phyloP scores from a whole-genome alignment of 1,284 basidiomycete genomes.

The Melampsora larici-populina region DNA sequence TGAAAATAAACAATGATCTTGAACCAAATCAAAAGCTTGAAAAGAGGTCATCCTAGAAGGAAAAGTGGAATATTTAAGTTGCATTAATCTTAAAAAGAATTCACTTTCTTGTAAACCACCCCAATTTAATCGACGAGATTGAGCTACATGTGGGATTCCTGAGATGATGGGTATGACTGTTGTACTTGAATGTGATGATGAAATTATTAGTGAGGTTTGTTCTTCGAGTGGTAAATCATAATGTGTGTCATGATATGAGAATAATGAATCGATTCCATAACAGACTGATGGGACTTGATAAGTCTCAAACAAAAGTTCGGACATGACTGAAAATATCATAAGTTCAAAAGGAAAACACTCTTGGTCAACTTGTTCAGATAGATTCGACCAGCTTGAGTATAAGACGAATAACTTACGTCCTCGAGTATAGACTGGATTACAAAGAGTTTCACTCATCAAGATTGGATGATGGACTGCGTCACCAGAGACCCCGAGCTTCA shows the following conservation, averaged over 20 bases:
- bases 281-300: conserved; percentile 82
- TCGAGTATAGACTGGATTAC: conserved; percentile 84
- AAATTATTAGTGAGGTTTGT: conserved; percentile 73
- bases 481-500: conserved; percentile 23
- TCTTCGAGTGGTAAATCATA: conserved; percentile 62
- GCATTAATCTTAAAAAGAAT: conserved; percentile 83
- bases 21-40: conserved; percentile 62
- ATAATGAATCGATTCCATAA: conserved; percentile 86
- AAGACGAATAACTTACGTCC: conserved; percentile 62
- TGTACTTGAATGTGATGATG: conserved; percentile 78
- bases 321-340: conserved; percentile 67
- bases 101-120: conserved; percentile 86
- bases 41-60: conserved; percentile 59
- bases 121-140: conserved; percentile 82
- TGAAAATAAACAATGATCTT: conserved; percentile 80
- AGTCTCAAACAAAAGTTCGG: conserved; percentile 92
- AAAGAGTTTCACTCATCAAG: conserved; percentile 87
- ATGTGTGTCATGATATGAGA: conserved; percentile 70
- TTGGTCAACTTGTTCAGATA: not conserved
- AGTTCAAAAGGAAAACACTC: not conserved
- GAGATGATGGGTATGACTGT: conserved; percentile 78
- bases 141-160: conserved; percentile 74
- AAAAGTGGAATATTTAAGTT: conserved; percentile 93
- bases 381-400: conserved; percentile 17
- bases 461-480: conserved; percentile 80